Evolutionary conservation across 2,329 filamentous ascomycete genomes (phyloP).

Genomic region (Acrocalymma vagum): DNA sequence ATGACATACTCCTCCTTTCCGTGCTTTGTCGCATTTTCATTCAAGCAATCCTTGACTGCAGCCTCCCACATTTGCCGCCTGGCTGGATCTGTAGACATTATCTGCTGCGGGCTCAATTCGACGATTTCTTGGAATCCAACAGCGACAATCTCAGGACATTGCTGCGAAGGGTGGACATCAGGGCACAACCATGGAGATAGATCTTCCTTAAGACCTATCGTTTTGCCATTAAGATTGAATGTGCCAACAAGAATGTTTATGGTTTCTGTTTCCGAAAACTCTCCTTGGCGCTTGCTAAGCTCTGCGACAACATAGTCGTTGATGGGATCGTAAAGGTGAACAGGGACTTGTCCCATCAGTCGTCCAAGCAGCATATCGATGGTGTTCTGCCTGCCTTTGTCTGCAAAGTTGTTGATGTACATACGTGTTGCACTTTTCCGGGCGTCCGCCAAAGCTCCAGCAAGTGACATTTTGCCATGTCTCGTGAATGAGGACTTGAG

Average conservation of each 20-base stretch:
- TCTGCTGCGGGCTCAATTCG: constrained; percentile 96
- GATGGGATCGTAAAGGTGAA: constrained; percentile 91
- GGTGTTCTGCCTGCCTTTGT: constrained; percentile 90
- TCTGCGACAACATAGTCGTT: constrained; percentile 88
- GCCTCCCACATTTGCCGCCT: constrained; percentile 87
- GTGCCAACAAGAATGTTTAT: constrained; percentile 88
- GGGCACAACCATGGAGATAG: constrained; percentile 88
- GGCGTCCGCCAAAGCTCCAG: constrained; percentile 92
- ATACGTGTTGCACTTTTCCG: constrained; percentile 92
- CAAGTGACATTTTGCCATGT: constrained; percentile 93
- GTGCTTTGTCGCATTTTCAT: constrained; percentile 70
- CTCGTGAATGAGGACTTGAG: constrained; percentile 95
- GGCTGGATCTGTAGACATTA: constrained; percentile 96
- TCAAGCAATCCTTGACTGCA: constrained; percentile 80
- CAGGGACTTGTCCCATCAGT: constrained; percentile 81
- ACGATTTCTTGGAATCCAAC: constrained; percentile 98
- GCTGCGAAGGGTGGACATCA: constrained; percentile 61
- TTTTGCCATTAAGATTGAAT: constrained; percentile 93
- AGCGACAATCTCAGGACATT: constrained; percentile 83
- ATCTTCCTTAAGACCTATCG: constrained; percentile 78
- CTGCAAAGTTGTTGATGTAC: constrained; percentile 97
- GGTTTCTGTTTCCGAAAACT: constrained; percentile 77
- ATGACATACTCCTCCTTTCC: constrained; percentile 85
- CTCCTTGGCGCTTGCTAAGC: constrained; percentile 69
- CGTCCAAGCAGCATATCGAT: constrained; percentile 93